Percentiles rank a stretch among this genome's conserved stretches.
Conservation (phyloP, 441 rosid genomes). For the Aleurites moluccanus region DNA sequence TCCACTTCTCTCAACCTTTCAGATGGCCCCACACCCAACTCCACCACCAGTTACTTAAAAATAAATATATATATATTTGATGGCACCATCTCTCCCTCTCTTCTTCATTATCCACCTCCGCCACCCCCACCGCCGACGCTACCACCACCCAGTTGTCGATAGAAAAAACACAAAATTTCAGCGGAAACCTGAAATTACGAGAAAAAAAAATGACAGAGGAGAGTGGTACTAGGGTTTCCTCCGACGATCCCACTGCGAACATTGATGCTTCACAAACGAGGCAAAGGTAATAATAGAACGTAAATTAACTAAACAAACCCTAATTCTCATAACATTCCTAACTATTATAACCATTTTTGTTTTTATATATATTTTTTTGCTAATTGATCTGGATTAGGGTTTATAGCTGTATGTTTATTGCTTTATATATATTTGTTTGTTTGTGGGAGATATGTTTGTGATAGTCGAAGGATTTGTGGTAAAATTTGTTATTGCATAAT, state of each 20-base stretch:
- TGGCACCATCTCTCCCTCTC: no score
- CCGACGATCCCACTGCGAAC: slow-evolving; percentile 31
- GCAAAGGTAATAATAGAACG: slow-evolving; percentile 46
- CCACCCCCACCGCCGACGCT: background rate
- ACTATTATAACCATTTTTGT: background rate
- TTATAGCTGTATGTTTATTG: background rate
- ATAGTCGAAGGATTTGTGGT: background rate
- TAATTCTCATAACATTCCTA: background rate
- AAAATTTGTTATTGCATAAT: no score
- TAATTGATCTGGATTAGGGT: slow-evolving; percentile 12
- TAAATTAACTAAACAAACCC: background rate
- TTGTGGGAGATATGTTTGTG: background rate
- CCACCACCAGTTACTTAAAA: background rate
- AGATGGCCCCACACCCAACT: background rate
- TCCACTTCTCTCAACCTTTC: background rate
- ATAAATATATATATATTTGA: background rate
- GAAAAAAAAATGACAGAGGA: slow-evolving; percentile 50
- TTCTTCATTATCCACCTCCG: no score
- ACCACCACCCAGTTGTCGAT: background rate
- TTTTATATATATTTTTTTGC: background rate
- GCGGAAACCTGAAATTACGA: background rate
- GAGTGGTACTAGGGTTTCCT: slow-evolving; percentile 40
- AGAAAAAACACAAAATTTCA: background rate
- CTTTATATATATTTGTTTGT: background rate
- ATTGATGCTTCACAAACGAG: slow-evolving; percentile 49